Evolutionary conservation across 192 early-diverging fungal genomes (phyloP).

Genomic region (Rhizoclosmatium sp.): DNA sequence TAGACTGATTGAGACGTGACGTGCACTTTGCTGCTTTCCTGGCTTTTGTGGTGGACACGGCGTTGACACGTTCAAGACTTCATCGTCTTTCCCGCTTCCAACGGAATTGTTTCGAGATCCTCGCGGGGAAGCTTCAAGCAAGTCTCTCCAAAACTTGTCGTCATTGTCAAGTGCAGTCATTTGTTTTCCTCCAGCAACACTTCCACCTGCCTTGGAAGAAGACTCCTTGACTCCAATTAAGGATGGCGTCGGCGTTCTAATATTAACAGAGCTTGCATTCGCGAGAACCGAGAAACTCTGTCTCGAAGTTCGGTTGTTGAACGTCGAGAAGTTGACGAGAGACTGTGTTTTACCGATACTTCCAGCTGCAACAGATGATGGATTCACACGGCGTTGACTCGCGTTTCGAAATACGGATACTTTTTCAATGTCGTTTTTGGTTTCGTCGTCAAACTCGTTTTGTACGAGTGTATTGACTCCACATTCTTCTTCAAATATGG

Average conservation of each 20-base stretch:
- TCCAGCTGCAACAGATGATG: not conserved
- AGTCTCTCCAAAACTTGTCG: constrained; percentile 10
- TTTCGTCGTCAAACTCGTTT: not conserved
- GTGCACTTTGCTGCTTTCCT: not conserved
- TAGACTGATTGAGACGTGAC: constrained; percentile 6
- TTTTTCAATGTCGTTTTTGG: not conserved
- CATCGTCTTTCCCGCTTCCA: not conserved
- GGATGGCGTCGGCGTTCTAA: constrained; percentile 12
- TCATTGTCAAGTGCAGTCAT: constrained; percentile 21
- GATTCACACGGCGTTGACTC: not conserved
- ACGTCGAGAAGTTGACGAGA: not conserved
- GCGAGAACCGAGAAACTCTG: constrained; percentile 4
- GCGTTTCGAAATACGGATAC: not conserved
- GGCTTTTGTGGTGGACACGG: not conserved
- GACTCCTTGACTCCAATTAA: not conserved
- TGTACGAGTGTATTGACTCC: not conserved
- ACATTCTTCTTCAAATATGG: not conserved
- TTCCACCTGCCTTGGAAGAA: not conserved
- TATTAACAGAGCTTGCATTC: not conserved
- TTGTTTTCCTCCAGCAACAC: not conserved
- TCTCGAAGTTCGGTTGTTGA: constrained; percentile 11
- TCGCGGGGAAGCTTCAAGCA: constrained; percentile 11
- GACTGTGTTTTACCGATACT: constrained; percentile 13
- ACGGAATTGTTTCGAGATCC: constrained; percentile 10
- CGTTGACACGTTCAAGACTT: not conserved